Evolutionary conservation across 257 asterid species (phyloP).

Genomic region (Thymus quinquecostatus): DNA sequence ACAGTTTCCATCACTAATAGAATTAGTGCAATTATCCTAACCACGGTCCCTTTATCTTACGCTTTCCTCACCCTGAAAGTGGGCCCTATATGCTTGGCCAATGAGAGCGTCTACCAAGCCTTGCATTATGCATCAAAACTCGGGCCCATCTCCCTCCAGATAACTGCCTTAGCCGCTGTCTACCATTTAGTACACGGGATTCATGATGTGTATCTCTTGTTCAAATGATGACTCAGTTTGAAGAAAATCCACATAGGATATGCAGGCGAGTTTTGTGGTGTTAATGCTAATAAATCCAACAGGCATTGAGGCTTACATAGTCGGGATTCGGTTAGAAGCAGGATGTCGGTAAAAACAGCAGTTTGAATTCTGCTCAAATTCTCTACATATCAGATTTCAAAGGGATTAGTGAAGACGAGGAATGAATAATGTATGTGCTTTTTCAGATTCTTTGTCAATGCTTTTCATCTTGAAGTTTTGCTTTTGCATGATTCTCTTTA

Average conservation of each 20-base stretch:
- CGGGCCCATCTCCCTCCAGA: conserved; percentile 28
- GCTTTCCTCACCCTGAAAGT: conserved; percentile 31
- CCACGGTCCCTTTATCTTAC: conserved; percentile 26
- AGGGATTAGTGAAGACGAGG: conserved; percentile 7
- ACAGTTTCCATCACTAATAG: conserved; percentile 33
- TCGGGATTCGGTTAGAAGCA: conserved; percentile 11
- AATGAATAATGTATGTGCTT: neutral
- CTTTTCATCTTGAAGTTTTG: neutral
- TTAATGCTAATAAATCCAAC: conserved; percentile 16
- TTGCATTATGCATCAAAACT: conserved; percentile 28
- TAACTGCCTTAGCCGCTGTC: conserved; percentile 25
- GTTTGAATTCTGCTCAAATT: conserved; percentile 12
- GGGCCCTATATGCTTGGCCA: conserved; percentile 32
- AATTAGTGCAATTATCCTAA: conserved; percentile 25
- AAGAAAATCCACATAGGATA: neutral
- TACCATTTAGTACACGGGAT: conserved; percentile 32
- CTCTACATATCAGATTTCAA: conserved; percentile 2
- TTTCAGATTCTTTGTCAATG: neutral
- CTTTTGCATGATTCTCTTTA: neutral
- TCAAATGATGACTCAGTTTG: neutral
- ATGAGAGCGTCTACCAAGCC: conserved; percentile 29
- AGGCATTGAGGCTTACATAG: neutral
- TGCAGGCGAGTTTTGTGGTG: conserved; percentile 9
- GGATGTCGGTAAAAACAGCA: conserved; percentile 7
- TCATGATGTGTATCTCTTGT: conserved; percentile 26